Conservation (phyloP, 2,329 filamentous ascomycete genomes). For the Cercospora brassicicola region DNA sequence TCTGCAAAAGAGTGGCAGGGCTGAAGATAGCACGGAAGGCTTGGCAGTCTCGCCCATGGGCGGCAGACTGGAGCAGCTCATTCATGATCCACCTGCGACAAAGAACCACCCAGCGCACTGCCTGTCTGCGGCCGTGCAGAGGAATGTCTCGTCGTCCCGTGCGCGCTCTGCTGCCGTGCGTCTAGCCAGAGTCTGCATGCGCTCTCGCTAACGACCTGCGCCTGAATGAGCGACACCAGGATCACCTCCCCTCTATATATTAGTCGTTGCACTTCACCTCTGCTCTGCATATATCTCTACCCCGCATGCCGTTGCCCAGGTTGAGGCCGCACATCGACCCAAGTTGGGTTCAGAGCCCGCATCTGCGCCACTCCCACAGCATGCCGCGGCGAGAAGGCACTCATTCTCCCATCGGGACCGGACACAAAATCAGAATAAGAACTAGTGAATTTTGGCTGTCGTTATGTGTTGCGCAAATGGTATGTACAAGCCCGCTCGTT, state of each 20-base stretch:
- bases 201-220: background rate
- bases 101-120: background rate
- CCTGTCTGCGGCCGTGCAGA: background rate
- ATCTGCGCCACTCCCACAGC: background rate
- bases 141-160: background rate
- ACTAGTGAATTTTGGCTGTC: background rate
- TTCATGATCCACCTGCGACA: background rate
- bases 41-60: background rate
- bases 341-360: background rate
- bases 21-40: background rate
- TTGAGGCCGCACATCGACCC: background rate
- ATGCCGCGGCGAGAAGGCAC: background rate
- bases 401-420: background rate
- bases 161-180: background rate
- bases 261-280: background rate
- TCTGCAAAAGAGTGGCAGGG: background rate
- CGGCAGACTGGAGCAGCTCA: background rate
- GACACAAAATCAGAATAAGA: background rate
- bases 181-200: background rate
- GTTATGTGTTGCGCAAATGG: background rate
- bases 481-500: conserved; percentile 6
- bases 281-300: background rate
- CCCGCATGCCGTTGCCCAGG: background rate
- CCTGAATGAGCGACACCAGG: conserved; percentile 1
- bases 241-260: background rate